Evolutionary conservation across 345 rosid species (phyloP), one percentile per base, ranked within the genome.

Genomic region (Salix suchowensis): DNA sequence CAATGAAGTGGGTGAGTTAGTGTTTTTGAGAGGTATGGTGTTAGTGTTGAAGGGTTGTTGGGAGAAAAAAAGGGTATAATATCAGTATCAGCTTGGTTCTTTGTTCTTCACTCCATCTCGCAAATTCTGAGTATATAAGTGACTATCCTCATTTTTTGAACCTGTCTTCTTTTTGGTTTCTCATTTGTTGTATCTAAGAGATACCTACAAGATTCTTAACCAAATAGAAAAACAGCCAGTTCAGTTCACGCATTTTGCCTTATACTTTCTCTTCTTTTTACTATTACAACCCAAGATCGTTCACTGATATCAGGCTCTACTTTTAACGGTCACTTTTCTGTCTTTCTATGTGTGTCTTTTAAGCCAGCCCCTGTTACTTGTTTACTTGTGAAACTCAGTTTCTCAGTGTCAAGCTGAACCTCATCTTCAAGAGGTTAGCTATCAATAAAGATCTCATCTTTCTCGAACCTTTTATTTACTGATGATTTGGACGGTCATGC

Each of bases 11-110:
- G 60, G 79, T 76, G 58, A 71, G 46, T 55, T 36, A 61, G 19
- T 9, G 48, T 72, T 3, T 65, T 60, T 21, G 67, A 46, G 66
- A 36, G 46, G 34, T 64, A 32, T 32, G 7, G 67, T 23, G 77
- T 74, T n/a, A 50, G 26, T 16, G 69, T 83, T 78, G 77, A 84
- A 78, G 75, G 84, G 74, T 81, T 73, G 77, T 65, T 78, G 81
- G 18, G 70, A 23, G 12, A 26, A 69, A 26, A 69, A 23, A 30
- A 26, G 1, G 42, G 18, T 62, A 10, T 11, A 12, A 65, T 71
- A 30, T 71, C 66, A 71, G 46, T 19, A 23, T 60, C 74, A 69
- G 36, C 54, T 19, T 16, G 9, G 26, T 67, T 67, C 67, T 54
- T 75, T 52, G 23, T 75, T 37, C 21, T 42, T 26, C 48, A 2